A percentile compares a stretch with the other conserved stretches of the same genome.
These are phyloP conservation scores for Heracleum sosnowskyi DNA, from an alignment of 129 eudicot species.

Conservation along the genomic window DNA sequence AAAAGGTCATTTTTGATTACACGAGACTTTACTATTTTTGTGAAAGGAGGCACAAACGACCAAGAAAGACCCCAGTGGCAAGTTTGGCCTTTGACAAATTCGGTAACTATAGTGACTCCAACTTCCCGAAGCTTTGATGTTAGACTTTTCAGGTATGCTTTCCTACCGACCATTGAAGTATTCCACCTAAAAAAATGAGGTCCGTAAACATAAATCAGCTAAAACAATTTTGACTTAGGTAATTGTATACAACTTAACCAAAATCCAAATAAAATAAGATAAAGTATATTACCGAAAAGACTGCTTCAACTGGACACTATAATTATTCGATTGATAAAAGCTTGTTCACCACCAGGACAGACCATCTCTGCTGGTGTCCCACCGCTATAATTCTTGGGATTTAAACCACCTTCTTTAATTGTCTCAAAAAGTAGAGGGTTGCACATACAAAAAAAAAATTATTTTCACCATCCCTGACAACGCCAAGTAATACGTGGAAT, in stretches of 20 bases:
- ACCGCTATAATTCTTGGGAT: constrained; percentile 96
- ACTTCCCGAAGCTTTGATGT: constrained; percentile 55
- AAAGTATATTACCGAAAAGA: constrained; percentile 45
- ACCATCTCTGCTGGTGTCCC: constrained; percentile 95
- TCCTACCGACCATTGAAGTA: constrained; percentile 91
- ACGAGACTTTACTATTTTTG: constrained; percentile 40
- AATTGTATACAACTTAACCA: background rate
- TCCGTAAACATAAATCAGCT: background rate
- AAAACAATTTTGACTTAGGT: background rate
- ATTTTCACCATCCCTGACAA: constrained; percentile 57
- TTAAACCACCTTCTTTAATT: constrained; percentile 76
- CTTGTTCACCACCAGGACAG: constrained; percentile 89
- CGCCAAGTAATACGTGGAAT: constrained; percentile 62
- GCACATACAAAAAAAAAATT: constrained; percentile 98
- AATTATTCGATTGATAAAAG: constrained; percentile 71
- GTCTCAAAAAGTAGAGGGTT: constrained; percentile 94
- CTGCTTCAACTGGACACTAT: constrained; percentile 52
- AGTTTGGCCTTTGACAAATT: constrained; percentile 96
- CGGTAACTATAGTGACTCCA: constrained; percentile 82
- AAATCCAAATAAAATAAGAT: background rate
- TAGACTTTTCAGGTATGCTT: constrained; percentile 58
- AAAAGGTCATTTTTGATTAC: constrained; percentile 38
- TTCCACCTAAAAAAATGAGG: constrained; percentile 57
- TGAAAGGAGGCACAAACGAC: constrained; percentile 77
- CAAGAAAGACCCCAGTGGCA: constrained; percentile 96